phyloP scores from a whole-genome alignment of 257 asterid genomes.

The Scutellaria barbata region DNA sequence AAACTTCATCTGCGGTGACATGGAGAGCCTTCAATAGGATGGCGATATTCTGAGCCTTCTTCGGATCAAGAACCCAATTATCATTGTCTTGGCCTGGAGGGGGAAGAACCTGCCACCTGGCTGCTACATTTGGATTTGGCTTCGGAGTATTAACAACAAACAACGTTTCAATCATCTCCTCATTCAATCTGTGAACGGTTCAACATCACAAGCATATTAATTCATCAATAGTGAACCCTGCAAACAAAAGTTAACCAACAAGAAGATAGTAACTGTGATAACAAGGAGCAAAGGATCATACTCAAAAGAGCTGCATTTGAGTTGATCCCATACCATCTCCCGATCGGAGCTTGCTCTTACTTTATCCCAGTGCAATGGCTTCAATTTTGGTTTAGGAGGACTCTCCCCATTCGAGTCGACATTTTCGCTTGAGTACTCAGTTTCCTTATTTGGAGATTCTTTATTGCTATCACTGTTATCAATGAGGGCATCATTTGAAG shows the following conservation, averaged over 20 bases:
- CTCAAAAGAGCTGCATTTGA: constrained; percentile 89
- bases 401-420: constrained; percentile 49
- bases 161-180: constrained; percentile 96
- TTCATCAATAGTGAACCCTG: neutral
- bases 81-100: constrained; percentile 57
- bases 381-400: constrained; percentile 76
- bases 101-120: constrained; percentile 69
- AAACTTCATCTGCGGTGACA: constrained; percentile 93
- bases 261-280: neutral
- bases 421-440: constrained; percentile 33
- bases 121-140: constrained; percentile 61
- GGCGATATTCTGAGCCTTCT: constrained; percentile 92
- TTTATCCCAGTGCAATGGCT: constrained; percentile 98
- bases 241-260: neutral
- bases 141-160: constrained; percentile 71
- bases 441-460: constrained; percentile 31
- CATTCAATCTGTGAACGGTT: constrained; percentile 69
- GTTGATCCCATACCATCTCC: constrained; percentile 99
- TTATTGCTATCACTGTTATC: constrained; percentile 37
- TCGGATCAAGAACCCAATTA: constrained; percentile 84
- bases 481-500: constrained; percentile 40
- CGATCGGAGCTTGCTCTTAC: constrained; percentile 92
- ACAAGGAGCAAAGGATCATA: constrained; percentile 41
- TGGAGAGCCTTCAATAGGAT: constrained; percentile 85
- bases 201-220: neutral